Evolutionary conservation across 176 grass and related monocot genomes (phyloP).

Genomic region (Luzula sylvatica): DNA sequence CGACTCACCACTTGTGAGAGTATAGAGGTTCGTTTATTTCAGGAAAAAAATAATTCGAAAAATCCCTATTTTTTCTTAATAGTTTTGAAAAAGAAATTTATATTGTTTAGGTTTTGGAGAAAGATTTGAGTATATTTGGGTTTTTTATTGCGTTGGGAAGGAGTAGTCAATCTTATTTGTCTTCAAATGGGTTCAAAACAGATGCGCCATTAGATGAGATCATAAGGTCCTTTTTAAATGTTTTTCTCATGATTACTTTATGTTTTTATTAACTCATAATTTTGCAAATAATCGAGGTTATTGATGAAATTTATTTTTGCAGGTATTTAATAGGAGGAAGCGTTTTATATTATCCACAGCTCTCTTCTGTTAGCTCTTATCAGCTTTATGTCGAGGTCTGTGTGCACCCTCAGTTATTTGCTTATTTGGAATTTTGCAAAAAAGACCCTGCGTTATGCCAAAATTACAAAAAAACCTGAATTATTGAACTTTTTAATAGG

Average conservation of each 20-base stretch:
- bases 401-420: constrained; percentile 10
- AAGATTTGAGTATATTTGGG: constrained; percentile 94
- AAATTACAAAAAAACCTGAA: too few relatives aligned
- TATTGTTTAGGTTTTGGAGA: constrained; percentile 78
- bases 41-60: neutral
- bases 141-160: constrained; percentile 99
- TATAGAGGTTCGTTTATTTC: constrained; percentile 69
- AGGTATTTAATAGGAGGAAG: constrained; percentile 98
- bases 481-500: constrained; percentile 37
- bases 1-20: constrained; percentile 96
- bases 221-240: constrained; percentile 53
- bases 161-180: constrained; percentile 80
- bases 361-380: constrained; percentile 97
- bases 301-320: constrained; percentile 25
- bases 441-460: too few relatives aligned
- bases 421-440: too few relatives aligned
- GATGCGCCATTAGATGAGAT: constrained; percentile 61
- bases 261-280: neutral
- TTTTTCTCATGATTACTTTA: neutral
- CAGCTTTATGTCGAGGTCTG: constrained; percentile 97
- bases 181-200: constrained; percentile 54
- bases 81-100: constrained; percentile 8
- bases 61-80: constrained; percentile 9
- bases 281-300: neutral
- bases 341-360: constrained; percentile 95